Conservation (phyloP, 495 filamentous ascomycete genomes). For the Beverwykella pulmonaria region DNA sequence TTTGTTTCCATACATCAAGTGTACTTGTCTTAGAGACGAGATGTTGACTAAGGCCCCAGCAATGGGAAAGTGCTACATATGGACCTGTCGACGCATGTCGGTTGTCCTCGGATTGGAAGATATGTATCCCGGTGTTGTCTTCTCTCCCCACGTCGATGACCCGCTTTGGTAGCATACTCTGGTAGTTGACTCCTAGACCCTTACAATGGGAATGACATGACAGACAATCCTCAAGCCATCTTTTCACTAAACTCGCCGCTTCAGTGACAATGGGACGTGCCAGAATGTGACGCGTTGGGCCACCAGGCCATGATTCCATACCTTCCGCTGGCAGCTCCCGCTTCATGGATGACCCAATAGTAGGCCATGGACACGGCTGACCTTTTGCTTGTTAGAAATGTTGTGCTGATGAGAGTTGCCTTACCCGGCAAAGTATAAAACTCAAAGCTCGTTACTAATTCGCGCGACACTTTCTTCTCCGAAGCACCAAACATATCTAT, state of each 20-base stretch:
- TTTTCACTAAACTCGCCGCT: neutral
- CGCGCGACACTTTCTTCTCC: neutral
- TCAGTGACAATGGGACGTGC: neutral
- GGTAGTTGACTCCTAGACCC: neutral
- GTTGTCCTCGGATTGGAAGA: neutral
- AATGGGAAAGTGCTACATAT: constrained; percentile 9
- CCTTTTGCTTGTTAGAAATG: neutral
- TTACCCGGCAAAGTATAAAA: neutral
- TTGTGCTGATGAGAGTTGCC: neutral
- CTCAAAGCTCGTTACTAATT: neutral
- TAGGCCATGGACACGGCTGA: neutral
- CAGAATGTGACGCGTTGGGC: neutral
- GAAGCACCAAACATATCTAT: neutral
- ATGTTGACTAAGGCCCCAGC: constrained; percentile 8
- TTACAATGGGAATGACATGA: neutral
- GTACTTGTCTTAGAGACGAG: neutral
- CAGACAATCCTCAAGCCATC: neutral
- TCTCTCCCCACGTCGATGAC: constrained; percentile 1
- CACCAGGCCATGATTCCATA: neutral
- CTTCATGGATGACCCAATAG: neutral
- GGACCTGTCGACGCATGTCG: neutral
- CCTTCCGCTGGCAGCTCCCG: neutral
- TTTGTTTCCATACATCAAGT: neutral
- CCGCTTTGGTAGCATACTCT: neutral
- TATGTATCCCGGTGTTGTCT: neutral